A percentile compares a stretch with the other conserved stretches of the same genome.
These are phyloP conservation scores for Aspergillus sp. DNA, from an alignment of 2,329 filamentous ascomycete genomes.

Conservation along the genomic window DNA sequence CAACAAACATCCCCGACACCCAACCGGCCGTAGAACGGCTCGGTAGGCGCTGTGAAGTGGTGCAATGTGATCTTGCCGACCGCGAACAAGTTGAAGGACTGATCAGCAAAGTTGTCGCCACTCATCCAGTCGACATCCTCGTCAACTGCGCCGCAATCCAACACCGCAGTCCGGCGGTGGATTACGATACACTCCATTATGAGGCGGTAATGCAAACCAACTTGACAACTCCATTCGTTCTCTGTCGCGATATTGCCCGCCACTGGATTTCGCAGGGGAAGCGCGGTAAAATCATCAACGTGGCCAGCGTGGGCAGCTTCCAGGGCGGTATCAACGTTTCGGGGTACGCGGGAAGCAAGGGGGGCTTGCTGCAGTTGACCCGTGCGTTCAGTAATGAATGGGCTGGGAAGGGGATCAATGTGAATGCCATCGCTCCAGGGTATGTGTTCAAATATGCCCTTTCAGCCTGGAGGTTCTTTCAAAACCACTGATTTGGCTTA, in stretches of 20 bases:
- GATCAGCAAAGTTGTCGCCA: background rate
- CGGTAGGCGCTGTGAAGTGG: slow-evolving; percentile 18
- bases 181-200: slow-evolving; percentile 66
- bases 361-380: slow-evolving; percentile 79
- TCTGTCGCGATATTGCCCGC: slow-evolving; percentile 25
- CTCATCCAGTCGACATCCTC: slow-evolving; percentile 64
- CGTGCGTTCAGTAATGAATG: slow-evolving; percentile 87
- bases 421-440: slow-evolving; percentile 50
- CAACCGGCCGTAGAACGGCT: slow-evolving; percentile 29
- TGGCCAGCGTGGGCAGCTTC: slow-evolving; percentile 77
- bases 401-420: slow-evolving; percentile 72
- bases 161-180: slow-evolving; percentile 68
- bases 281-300: slow-evolving; percentile 68
- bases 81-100: background rate
- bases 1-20: slow-evolving; percentile 17
- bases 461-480: background rate
- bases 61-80: background rate
- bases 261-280: slow-evolving; percentile 33
- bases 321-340: slow-evolving; percentile 86
- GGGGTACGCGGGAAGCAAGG: slow-evolving; percentile 83
- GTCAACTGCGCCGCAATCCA: slow-evolving; percentile 84
- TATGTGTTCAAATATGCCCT: slow-evolving; percentile 66
- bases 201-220: slow-evolving; percentile 79
- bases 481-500: background rate
- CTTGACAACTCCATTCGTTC: slow-evolving; percentile 72